These are phyloP conservation scores for Ceriops tagal DNA, from an alignment of 345 rosid species.

Conservation along the genomic window DNA sequence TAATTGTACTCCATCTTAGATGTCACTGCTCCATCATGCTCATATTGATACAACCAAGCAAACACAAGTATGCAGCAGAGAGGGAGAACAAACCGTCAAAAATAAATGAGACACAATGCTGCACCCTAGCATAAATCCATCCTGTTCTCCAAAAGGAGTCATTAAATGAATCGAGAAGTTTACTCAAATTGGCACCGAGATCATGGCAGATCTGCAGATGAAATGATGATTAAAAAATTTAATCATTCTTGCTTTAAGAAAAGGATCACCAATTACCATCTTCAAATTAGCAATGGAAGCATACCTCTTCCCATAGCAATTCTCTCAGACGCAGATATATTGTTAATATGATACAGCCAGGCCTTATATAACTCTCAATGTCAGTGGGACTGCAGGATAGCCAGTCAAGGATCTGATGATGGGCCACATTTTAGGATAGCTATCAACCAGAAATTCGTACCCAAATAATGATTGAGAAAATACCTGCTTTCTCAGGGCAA, in stretches of 20 bases:
- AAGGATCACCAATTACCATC: neutral
- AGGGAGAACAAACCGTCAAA: constrained; percentile 52
- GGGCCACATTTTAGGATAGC: constrained; percentile 10
- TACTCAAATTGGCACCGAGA: constrained; percentile 67
- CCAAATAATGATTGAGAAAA: constrained; percentile 5
- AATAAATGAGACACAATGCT: constrained; percentile 70
- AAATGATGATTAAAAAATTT: constrained; percentile 4
- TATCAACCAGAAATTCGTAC: constrained; percentile 1
- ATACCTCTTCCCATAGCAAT: constrained; percentile 89
- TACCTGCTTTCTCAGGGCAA: constrained; percentile 84
- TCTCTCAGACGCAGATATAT: constrained; percentile 75
- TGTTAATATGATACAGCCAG: constrained; percentile 87
- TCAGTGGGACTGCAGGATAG: constrained; percentile 90
- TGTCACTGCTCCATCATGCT: neutral
- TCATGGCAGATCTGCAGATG: constrained; percentile 57
- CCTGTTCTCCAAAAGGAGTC: constrained; percentile 83
- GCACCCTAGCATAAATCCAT: constrained; percentile 75
- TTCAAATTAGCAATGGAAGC: constrained; percentile 21
- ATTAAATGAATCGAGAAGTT: constrained; percentile 60
- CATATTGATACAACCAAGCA: neutral
- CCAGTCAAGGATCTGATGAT: constrained; percentile 85
- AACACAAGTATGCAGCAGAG: neutral
- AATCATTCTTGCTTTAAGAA: constrained; percentile 1
- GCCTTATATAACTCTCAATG: constrained; percentile 98
- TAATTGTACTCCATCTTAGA: constrained; percentile 3